phyloP scores from a whole-genome alignment of 2,329 filamentous ascomycete species.

The Pseudogymnoascus sp. region DNA sequence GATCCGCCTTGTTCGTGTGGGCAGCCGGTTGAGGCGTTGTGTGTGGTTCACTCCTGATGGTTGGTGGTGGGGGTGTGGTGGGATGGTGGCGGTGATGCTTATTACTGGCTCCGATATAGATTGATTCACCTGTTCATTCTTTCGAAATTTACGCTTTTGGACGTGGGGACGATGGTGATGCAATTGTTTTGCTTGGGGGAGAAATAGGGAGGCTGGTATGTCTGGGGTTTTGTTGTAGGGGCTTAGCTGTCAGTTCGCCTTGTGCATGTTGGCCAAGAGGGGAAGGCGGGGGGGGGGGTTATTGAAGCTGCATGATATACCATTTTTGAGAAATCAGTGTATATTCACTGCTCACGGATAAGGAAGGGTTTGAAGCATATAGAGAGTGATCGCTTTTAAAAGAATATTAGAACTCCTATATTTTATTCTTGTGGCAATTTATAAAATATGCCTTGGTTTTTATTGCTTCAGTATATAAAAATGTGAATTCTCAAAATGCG shows the following conservation, averaged over 20 bases:
- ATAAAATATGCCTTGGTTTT: neutral
- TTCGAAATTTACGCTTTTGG: neutral
- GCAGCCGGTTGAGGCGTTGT: neutral
- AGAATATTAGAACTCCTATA: neutral
- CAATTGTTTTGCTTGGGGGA: neutral
- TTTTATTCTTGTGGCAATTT: neutral
- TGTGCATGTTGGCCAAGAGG: too few species aligned
- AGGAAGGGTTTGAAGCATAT: neutral
- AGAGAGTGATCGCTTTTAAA: neutral
- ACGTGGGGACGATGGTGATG: neutral
- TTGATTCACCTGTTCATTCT: neutral
- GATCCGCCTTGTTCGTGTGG: neutral
- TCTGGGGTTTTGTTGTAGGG: neutral
- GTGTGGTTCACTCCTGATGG: neutral
- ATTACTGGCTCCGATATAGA: neutral
- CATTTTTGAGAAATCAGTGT: neutral
- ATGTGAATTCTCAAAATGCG: neutral
- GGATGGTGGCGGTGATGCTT: neutral
- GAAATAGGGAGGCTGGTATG: neutral
- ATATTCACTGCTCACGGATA: neutral
- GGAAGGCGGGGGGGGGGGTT: too few species aligned
- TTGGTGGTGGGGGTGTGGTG: neutral
- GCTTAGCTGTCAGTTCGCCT: neutral
- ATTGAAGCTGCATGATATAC: neutral
- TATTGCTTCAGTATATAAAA: neutral